Evolutionary conservation across 306 rosid species (phyloP).

Genomic region (Sesbania bispinosa): DNA sequence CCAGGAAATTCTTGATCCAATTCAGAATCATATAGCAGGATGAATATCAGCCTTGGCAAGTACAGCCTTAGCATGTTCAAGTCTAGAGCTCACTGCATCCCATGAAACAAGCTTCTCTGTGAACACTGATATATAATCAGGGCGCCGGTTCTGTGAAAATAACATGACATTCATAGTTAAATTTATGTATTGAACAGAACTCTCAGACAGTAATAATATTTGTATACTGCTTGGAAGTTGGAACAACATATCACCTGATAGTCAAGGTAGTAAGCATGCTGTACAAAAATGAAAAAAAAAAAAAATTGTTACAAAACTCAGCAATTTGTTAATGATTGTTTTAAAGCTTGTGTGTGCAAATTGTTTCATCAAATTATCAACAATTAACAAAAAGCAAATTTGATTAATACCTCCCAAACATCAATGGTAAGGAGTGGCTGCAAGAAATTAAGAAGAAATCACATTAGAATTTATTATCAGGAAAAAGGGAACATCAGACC

Average conservation of each 20-base stretch:
- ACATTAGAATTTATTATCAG: neutral
- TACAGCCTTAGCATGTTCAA: conserved; percentile 60
- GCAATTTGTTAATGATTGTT: neutral
- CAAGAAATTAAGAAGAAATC: conserved; percentile 31
- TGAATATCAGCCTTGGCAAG: conserved; percentile 32
- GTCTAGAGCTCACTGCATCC: conserved; percentile 60
- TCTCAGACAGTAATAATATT: neutral
- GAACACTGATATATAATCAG: conserved; percentile 61
- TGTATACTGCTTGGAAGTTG: conserved; percentile 3
- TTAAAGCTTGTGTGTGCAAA: neutral
- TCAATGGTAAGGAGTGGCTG: conserved; percentile 87
- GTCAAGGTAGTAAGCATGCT: conserved; percentile 93
- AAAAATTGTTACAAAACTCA: neutral
- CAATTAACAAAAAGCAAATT: neutral
- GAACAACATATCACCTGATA: conserved; percentile 57
- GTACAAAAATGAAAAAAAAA: conserved; percentile 29
- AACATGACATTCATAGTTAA: neutral
- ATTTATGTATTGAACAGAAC: conserved; percentile 6
- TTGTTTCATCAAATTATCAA: neutral
- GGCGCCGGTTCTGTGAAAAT: conserved; percentile 51
- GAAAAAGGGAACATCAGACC: neutral
- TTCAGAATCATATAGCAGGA: conserved; percentile 25
- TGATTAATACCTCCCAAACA: conserved; percentile 81
- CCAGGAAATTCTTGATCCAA: conserved; percentile 17
- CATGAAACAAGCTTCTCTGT: conserved; percentile 72